Conservation (phyloP, 176 grass and related monocot species). For the Carex parvula region DNA sequence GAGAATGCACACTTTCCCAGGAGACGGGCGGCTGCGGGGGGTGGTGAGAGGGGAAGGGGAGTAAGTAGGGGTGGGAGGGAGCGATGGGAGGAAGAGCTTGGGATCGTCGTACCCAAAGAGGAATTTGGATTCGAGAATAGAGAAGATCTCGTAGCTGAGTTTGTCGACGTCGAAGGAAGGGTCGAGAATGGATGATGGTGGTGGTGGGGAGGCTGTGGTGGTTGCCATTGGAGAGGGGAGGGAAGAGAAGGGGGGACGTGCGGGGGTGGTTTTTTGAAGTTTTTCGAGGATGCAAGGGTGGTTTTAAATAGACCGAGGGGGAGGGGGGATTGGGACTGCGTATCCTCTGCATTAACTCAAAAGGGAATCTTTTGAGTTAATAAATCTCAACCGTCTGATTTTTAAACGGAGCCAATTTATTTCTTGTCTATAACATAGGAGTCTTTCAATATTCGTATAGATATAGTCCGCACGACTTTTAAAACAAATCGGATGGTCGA, state of each 20-base stretch:
- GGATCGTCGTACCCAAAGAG: slow-evolving; percentile 77
- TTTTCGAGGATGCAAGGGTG: slow-evolving; percentile 22
- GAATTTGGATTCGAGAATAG: slow-evolving; percentile 95
- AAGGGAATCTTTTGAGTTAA: too few species aligned
- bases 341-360: too few species aligned
- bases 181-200: slow-evolving; percentile 20
- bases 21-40: background rate
- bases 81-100: slow-evolving; percentile 45
- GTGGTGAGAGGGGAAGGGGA: background rate
- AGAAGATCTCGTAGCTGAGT: slow-evolving; percentile 95
- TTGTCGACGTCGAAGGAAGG: slow-evolving; percentile 68
- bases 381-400: too few species aligned
- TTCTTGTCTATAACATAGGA: too few species aligned
- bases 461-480: too few species aligned
- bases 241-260: background rate
- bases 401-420: too few species aligned
- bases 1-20: slow-evolving; percentile 61
- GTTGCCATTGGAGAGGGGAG: background rate
- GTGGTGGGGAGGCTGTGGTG: background rate
- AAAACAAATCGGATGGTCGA: too few species aligned
- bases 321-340: too few species aligned
- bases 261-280: background rate
- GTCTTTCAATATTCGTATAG: too few species aligned
- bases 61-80: background rate
- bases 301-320: slow-evolving; percentile 29